These are phyloP conservation scores for Zangia roseola DNA, from an alignment of 768 basidiomycete genomes.

Conservation along the genomic window DNA sequence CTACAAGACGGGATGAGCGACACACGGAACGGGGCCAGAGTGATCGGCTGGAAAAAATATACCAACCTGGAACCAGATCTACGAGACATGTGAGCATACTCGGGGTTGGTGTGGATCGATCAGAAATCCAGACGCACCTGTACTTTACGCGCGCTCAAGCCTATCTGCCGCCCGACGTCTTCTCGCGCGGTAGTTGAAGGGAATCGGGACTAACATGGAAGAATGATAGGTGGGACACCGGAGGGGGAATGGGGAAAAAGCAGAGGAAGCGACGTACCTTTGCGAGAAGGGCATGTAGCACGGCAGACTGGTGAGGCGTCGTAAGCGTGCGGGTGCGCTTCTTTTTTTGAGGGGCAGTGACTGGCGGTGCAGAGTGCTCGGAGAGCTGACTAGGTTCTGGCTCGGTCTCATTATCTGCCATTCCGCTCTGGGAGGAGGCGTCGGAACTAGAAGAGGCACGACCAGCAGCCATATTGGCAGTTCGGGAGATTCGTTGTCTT, in stretches of 20 bases:
- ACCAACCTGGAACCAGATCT: conserved; percentile 89
- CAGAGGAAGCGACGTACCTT: conserved; percentile 50
- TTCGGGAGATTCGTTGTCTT: conserved; percentile 11
- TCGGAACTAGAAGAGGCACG: conserved; percentile 30
- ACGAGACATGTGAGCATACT: conserved; percentile 12
- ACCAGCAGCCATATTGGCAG: conserved; percentile 22
- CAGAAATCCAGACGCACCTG: conserved; percentile 55
- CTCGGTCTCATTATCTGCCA: conserved; percentile 61
- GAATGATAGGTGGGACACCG: neutral
- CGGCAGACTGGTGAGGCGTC: conserved; percentile 85
- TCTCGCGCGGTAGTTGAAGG: conserved; percentile 86
- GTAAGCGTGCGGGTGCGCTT: conserved; percentile 87
- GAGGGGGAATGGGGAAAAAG: neutral
- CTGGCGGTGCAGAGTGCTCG: conserved; percentile 33
- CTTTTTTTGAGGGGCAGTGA: conserved; percentile 39
- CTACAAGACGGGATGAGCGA: conserved; percentile 36
- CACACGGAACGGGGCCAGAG: neutral
- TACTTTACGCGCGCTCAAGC: conserved; percentile 87
- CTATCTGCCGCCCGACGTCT: conserved; percentile 83
- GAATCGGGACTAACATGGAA: conserved; percentile 67
- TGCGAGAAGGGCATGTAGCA: conserved; percentile 82
- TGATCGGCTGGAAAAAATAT: neutral
- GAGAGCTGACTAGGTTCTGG: conserved; percentile 42
- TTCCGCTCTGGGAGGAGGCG: conserved; percentile 52
- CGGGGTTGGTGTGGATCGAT: conserved; percentile 1